phyloP scores from a whole-genome alignment of 129 eudicot genomes.

The Flaveria linearis region DNA sequence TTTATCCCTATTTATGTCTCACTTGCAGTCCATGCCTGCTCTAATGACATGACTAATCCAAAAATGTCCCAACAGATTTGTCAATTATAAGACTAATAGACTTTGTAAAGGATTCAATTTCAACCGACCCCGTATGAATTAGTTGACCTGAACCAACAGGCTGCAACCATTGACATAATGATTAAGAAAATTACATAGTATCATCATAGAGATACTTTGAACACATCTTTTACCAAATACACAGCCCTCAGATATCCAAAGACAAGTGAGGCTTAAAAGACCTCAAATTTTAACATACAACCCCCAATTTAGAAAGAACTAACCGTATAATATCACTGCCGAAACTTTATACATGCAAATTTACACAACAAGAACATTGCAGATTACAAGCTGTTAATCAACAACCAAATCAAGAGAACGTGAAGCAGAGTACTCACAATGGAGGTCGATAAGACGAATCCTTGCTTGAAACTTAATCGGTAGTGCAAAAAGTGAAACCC shows the following conservation, averaged over 20 bases:
- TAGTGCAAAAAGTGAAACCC: conserved; percentile 43
- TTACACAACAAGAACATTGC: neutral
- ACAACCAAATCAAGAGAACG: neutral
- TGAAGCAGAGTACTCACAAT: conserved; percentile 33
- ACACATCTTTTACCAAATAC: neutral
- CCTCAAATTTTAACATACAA: neutral
- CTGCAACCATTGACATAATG: neutral
- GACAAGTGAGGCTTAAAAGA: neutral
- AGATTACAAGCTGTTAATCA: neutral
- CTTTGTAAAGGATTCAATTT: neutral
- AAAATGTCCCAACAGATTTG: neutral
- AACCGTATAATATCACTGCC: neutral
- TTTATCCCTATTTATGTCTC: neutral
- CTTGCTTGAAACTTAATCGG: conserved; percentile 29
- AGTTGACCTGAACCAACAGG: neutral
- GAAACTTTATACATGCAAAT: conserved; percentile 10
- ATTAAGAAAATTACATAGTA: neutral
- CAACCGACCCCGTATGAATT: neutral
- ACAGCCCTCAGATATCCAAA: neutral
- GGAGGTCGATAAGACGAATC: conserved; percentile 16
- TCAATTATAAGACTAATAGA: neutral
- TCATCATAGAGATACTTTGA: neutral
- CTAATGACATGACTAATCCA: neutral
- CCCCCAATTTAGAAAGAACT: neutral
- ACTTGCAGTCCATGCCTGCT: neutral